Evolutionary conservation across 495 filamentous ascomycete genomes (phyloP).

Genomic region (Hyaloscypha finlandica): DNA sequence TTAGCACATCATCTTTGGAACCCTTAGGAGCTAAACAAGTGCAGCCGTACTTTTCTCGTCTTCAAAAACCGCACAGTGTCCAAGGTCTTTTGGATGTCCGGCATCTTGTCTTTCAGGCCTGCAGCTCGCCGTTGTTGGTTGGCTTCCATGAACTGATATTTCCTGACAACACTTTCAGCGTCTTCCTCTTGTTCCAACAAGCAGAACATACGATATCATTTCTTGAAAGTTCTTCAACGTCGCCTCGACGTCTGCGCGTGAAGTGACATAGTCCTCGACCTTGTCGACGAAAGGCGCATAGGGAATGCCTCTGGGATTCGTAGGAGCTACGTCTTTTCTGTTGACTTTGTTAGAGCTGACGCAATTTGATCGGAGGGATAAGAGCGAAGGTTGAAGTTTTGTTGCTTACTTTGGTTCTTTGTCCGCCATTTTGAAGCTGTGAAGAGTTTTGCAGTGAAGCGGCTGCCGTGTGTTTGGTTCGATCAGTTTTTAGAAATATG

Average conservation of each 20-base stretch:
- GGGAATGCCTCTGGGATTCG: constrained; percentile 94
- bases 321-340: constrained; percentile 56
- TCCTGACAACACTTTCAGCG: constrained; percentile 49
- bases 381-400: neutral
- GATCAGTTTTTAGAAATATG: constrained; percentile 6
- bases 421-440: constrained; percentile 27
- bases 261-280: constrained; percentile 91
- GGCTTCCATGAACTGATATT: constrained; percentile 99
- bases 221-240: constrained; percentile 94
- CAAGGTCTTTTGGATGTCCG: constrained; percentile 96
- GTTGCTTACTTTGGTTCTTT: constrained; percentile 25
- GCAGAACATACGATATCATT: constrained; percentile 77
- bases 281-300: constrained; percentile 94
- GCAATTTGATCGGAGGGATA: too few species aligned
- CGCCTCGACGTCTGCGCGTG: constrained; percentile 81
- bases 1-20: constrained; percentile 13
- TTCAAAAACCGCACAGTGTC: constrained; percentile 88
- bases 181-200: neutral
- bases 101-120: constrained; percentile 90
- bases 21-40: neutral
- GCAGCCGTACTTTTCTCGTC: constrained; percentile 56
- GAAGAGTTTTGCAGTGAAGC: constrained; percentile 4
- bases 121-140: constrained; percentile 83
- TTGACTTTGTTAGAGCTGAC: constrained; percentile 5
- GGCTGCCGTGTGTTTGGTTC: constrained; percentile 4